Evolutionary conservation across 2,329 filamentous ascomycete genomes (phyloP).

Genomic region (Aurifilum marmelostoma): DNA sequence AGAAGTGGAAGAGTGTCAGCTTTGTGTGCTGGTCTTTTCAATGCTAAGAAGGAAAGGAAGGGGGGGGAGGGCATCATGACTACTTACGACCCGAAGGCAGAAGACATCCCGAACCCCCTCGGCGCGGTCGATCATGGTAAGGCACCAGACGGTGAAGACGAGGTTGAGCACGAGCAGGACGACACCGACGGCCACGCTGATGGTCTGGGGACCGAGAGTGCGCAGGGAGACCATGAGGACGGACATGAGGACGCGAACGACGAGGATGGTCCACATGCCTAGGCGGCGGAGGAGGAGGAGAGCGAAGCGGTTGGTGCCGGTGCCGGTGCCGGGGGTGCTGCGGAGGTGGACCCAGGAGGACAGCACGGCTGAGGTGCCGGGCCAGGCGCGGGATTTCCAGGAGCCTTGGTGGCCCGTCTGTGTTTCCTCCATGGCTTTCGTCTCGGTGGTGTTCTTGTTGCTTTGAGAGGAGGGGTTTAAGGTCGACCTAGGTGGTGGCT

Average conservation of each 20-base stretch:
- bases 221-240: conserved; percentile 6
- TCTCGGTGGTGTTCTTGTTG: background rate
- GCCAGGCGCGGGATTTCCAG: conserved; percentile 24
- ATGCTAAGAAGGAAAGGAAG: background rate
- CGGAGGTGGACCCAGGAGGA: conserved; percentile 10
- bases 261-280: conserved; percentile 23
- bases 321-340: background rate
- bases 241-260: conserved; percentile 12
- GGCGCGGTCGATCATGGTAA: conserved; percentile 23
- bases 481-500: background rate
- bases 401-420: conserved; percentile 1
- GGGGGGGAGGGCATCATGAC: background rate
- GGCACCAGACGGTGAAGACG: conserved; percentile 22
- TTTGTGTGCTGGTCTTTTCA: background rate
- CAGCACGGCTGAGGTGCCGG: conserved; percentile 4
- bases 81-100: conserved; percentile 9
- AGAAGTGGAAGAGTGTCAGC: background rate
- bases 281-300: conserved; percentile 6
- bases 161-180: conserved; percentile 15
- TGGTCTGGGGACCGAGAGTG: conserved; percentile 9
- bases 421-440: conserved; percentile 10
- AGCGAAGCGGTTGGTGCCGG: no score
- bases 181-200: conserved; percentile 11
- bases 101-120: conserved; percentile 12
- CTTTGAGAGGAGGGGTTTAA: background rate